Conservation (phyloP, 495 filamentous ascomycete genomes). For the Viridothelium virens region DNA sequence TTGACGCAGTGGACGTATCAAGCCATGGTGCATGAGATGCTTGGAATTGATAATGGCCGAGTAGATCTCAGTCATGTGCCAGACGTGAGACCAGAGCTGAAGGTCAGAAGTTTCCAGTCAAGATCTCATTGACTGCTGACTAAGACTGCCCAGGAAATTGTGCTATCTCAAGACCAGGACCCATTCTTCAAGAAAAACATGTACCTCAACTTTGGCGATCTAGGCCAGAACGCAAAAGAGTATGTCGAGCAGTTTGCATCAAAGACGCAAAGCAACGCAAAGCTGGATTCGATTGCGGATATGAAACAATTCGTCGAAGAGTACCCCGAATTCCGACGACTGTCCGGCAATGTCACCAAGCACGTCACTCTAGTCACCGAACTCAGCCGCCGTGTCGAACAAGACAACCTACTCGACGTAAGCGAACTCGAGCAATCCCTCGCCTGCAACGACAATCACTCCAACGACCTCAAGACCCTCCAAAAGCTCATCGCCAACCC, state of each 20-base stretch:
- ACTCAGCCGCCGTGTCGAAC: constrained; percentile 75
- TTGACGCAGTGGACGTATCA: constrained; percentile 98
- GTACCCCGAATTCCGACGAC: constrained; percentile 92
- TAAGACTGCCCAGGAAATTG: constrained; percentile 56
- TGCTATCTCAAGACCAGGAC: constrained; percentile 93
- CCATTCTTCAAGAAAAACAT: constrained; percentile 99
- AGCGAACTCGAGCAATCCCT: constrained; percentile 95
- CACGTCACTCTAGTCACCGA: constrained; percentile 95
- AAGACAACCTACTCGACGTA: constrained; percentile 79
- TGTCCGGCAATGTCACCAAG: constrained; percentile 96
- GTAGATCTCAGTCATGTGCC: constrained; percentile 82
- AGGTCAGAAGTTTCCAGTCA: constrained; percentile 31
- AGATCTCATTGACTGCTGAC: not conserved
- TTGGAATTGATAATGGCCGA: constrained; percentile 87
- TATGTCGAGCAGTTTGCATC: constrained; percentile 97
- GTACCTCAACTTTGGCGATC: constrained; percentile 96
- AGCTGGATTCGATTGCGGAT: constrained; percentile 92
- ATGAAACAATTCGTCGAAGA: constrained; percentile 99
- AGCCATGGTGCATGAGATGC: constrained; percentile 94
- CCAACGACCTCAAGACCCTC: constrained; percentile 76
- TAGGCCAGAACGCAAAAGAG: constrained; percentile 96
- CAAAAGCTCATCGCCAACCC: constrained; percentile 76
- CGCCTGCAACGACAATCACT: constrained; percentile 93
- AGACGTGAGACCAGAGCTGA: constrained; percentile 81
- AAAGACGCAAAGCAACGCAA: constrained; percentile 84